Conservation (phyloP, 2,329 filamentous ascomycete genomes). For the Colletotrichum theobromicola region DNA sequence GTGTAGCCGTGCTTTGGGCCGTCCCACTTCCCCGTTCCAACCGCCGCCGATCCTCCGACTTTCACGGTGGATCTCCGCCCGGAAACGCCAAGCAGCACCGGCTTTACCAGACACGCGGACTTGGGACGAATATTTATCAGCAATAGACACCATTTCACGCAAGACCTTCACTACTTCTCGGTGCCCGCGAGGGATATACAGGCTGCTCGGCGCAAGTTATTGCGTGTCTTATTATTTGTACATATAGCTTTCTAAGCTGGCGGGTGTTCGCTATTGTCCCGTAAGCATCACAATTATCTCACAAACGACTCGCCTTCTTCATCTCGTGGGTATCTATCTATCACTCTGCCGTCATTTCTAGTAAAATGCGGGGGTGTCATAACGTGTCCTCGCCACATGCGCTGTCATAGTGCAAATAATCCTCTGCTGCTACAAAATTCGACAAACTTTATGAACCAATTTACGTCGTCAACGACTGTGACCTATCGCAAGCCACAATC, state of each 20-base stretch:
- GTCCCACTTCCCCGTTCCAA: not conserved
- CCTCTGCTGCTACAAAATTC: not conserved
- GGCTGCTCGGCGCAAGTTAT: not conserved
- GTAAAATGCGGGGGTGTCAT: conserved; percentile 17
- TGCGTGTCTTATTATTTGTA: not conserved
- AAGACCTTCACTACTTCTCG: not conserved
- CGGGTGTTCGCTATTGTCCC: not conserved
- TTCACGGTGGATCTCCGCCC: not conserved
- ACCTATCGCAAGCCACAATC: not conserved
- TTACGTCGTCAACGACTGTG: not conserved
- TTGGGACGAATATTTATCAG: not conserved
- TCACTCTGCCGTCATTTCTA: conserved; percentile 17
- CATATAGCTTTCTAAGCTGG: not conserved
- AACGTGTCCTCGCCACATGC: not conserved
- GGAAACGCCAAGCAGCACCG: not conserved
- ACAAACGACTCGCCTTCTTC: not conserved
- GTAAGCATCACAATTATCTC: not conserved
- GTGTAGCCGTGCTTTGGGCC: not conserved
- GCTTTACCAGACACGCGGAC: not conserved
- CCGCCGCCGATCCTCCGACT: not conserved
- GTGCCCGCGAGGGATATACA: not conserved
- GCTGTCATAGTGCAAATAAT: not conserved
- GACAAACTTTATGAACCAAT: not conserved
- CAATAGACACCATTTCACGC: not conserved
- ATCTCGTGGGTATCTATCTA: conserved; percentile 24